Conservation (phyloP, 2,329 filamentous ascomycete genomes). For the Fusarium illudens region DNA sequence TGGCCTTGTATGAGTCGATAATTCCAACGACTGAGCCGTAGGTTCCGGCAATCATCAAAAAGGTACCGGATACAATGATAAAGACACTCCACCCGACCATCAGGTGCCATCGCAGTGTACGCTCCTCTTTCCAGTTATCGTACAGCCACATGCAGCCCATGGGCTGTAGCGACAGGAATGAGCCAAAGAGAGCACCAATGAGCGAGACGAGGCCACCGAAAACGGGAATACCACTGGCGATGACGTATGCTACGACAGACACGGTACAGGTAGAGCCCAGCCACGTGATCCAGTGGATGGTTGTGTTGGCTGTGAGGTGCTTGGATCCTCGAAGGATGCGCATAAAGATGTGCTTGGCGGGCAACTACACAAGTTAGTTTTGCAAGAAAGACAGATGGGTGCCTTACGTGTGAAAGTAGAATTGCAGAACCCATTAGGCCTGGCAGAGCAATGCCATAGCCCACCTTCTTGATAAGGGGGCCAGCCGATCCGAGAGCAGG, state of each 20-base stretch:
- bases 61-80: conserved; percentile 33
- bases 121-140: conserved; percentile 31
- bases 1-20: conserved; percentile 45
- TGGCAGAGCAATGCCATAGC: conserved; percentile 48
- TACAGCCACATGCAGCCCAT: conserved; percentile 42
- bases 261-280: conserved; percentile 39
- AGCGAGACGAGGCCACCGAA: conserved; percentile 39
- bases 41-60: conserved; percentile 54
- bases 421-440: conserved; percentile 37
- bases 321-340: conserved; percentile 37
- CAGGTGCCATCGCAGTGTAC: not conserved
- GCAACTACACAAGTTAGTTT: not conserved
- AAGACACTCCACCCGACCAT: conserved; percentile 9
- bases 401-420: conserved; percentile 33
- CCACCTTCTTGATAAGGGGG: conserved; percentile 50
- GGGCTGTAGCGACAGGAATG: conserved; percentile 39
- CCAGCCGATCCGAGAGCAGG: conserved; percentile 56
- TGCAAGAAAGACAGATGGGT: too few species aligned
- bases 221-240: conserved; percentile 30
- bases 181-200: conserved; percentile 40
- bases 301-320: conserved; percentile 40
- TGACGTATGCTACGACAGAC: conserved; percentile 36
- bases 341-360: conserved; percentile 9
- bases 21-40: conserved; percentile 52
- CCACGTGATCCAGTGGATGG: conserved; percentile 43